Conservation (phyloP, 1,284 basidiomycete genomes). For the Earliella scabrosa region DNA sequence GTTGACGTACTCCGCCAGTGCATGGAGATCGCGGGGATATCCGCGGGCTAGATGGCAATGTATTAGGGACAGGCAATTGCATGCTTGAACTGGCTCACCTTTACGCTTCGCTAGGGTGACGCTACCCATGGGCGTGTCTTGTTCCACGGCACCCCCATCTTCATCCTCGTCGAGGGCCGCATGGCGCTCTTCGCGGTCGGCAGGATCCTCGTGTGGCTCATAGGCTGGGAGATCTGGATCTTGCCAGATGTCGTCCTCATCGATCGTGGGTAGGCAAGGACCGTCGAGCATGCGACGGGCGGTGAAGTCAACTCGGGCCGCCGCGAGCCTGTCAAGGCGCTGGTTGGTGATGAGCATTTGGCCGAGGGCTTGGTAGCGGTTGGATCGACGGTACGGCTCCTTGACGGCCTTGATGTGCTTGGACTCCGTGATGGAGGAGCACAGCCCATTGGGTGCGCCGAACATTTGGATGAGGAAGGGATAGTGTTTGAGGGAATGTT, state of each 20-base stretch:
- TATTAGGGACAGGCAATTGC: too few species aligned
- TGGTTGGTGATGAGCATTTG: conserved; percentile 22
- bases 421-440: conserved; percentile 29
- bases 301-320: conserved; percentile 2
- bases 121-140: neutral
- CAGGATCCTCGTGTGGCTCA: neutral
- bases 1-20: neutral
- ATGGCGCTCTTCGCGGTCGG: neutral
- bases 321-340: conserved; percentile 9
- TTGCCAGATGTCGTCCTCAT: neutral
- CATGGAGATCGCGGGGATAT: neutral
- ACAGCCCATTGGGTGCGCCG: conserved; percentile 29
- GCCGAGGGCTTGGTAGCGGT: neutral
- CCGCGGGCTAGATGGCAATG: too few species aligned
- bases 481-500: conserved; percentile 32
- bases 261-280: neutral
- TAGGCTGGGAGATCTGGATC: too few species aligned
- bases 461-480: conserved; percentile 15
- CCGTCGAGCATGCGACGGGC: conserved; percentile 12
- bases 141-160: neutral
- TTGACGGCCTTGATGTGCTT: conserved; percentile 41
- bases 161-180: neutral
- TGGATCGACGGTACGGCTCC: conserved; percentile 32
- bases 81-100: too few species aligned
- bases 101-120: neutral